Percentiles rank a stretch among this genome's conserved stretches.
These are phyloP conservation scores for Lachancea sp. DNA, from an alignment of 805 yeast genomes.

Conservation along the genomic window DNA sequence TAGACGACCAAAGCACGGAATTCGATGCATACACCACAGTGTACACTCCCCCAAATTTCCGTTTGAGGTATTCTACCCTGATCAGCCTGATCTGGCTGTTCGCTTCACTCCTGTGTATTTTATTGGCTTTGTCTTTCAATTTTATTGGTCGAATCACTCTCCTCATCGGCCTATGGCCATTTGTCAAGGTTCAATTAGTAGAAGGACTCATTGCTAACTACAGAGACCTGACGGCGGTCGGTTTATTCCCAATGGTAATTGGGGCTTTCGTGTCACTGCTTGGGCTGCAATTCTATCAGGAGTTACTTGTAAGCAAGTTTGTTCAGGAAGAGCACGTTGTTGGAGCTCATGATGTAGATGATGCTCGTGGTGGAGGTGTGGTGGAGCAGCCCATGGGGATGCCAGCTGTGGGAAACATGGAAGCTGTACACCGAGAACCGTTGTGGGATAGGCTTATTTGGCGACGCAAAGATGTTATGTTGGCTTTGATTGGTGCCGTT, in stretches of 20 bases:
- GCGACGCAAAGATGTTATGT: neutral
- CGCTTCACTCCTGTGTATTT: slow-evolving; percentile 34
- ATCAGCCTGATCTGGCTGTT: slow-evolving; percentile 41
- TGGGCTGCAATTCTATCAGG: slow-evolving; percentile 4
- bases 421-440: neutral
- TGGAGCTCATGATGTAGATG: neutral
- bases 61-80: slow-evolving; percentile 43
- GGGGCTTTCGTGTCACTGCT: neutral
- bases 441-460: neutral
- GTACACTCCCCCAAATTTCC: slow-evolving; percentile 78
- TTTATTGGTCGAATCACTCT: slow-evolving; percentile 2
- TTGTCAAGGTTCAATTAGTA: neutral
- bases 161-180: neutral
- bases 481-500: neutral
- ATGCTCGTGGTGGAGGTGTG: neutral
- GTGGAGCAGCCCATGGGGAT: neutral
- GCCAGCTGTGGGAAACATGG: neutral
- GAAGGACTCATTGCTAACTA: neutral
- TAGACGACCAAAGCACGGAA: slow-evolving; percentile 38
- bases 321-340: slow-evolving; percentile 6
- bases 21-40: slow-evolving; percentile 59
- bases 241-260: slow-evolving; percentile 1
- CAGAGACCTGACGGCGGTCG: neutral
- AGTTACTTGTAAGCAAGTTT: neutral
- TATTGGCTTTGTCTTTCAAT: slow-evolving; percentile 16